Evolutionary conservation across 495 filamentous ascomycete species (phyloP).

Genomic region (Lepraria neglecta): DNA sequence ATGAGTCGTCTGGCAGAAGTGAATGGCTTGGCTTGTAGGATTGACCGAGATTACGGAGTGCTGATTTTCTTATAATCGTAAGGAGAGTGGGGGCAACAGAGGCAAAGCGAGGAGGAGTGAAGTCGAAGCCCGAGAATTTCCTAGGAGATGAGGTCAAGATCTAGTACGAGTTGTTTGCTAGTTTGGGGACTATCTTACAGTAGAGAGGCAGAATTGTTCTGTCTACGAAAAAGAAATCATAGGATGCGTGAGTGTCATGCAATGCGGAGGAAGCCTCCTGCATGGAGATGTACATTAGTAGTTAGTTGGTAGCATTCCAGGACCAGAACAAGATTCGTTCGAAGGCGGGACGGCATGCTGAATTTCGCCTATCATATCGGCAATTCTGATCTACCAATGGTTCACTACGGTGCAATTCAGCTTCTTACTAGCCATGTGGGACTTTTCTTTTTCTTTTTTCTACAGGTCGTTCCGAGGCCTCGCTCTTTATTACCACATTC

Average conservation of each 20-base stretch:
- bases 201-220: conserved; percentile 1
- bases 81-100: neutral
- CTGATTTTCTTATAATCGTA: neutral
- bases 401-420: neutral
- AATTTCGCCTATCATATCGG: conserved; percentile 11
- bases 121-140: neutral
- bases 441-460: neutral
- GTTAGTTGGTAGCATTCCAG: conserved; percentile 16
- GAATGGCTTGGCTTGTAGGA: neutral
- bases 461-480: neutral
- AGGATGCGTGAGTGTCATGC: conserved; percentile 8
- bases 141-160: conserved; percentile 7
- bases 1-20: neutral
- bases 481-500: neutral
- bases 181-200: neutral
- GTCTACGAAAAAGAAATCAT: conserved; percentile 1
- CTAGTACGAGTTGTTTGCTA: no score
- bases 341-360: conserved; percentile 16
- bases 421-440: neutral
- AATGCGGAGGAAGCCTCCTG: conserved; percentile 18
- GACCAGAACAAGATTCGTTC: conserved; percentile 22
- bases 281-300: conserved; percentile 10
- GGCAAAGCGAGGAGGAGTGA: neutral
- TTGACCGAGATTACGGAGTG: neutral
- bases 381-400: conserved; percentile 1